phyloP scores from a whole-genome alignment of 176 grass and related monocot genomes.

The Carex scoparia region DNA sequence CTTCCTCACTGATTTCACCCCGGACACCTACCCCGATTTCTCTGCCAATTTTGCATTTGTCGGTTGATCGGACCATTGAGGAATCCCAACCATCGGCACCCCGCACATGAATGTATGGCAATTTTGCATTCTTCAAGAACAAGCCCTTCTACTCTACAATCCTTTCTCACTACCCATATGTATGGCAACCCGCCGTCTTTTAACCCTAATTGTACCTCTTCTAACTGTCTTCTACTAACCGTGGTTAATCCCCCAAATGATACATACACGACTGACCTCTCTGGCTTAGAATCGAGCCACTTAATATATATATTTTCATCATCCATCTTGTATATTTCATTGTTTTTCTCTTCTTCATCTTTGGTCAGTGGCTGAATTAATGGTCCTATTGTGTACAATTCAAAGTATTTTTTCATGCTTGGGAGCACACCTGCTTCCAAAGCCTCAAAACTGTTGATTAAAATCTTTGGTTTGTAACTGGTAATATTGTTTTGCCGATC shows the following conservation, averaged over 20 bases:
- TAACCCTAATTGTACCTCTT: constrained; percentile 33
- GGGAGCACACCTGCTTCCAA: constrained; percentile 26
- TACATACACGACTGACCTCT: constrained; percentile 49
- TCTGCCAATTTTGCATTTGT: constrained; percentile 24
- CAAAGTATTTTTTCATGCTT: background rate
- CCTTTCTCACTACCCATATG: constrained; percentile 36
- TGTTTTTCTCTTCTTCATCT: background rate
- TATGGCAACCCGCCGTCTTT: constrained; percentile 29
- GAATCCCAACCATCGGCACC: constrained; percentile 27
- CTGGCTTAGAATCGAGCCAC: constrained; percentile 32
- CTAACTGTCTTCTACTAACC: constrained; percentile 18
- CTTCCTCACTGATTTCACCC: background rate
- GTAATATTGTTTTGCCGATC: background rate
- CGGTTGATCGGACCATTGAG: constrained; percentile 26
- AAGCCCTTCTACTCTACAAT: constrained; percentile 19
- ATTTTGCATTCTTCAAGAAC: too few relatives aligned
- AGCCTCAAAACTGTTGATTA: constrained; percentile 28
- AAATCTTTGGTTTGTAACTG: constrained; percentile 16
- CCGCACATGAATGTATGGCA: constrained; percentile 41
- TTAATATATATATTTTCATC: constrained; percentile 33
- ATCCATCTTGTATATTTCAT: constrained; percentile 30
- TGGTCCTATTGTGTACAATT: constrained; percentile 41
- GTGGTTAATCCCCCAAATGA: constrained; percentile 38
- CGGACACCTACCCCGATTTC: constrained; percentile 20
- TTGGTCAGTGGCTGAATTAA: constrained; percentile 31